These are phyloP conservation scores for Cornus kousa DNA, from an alignment of 148 eudicot genomes.

Conservation along the genomic window DNA sequence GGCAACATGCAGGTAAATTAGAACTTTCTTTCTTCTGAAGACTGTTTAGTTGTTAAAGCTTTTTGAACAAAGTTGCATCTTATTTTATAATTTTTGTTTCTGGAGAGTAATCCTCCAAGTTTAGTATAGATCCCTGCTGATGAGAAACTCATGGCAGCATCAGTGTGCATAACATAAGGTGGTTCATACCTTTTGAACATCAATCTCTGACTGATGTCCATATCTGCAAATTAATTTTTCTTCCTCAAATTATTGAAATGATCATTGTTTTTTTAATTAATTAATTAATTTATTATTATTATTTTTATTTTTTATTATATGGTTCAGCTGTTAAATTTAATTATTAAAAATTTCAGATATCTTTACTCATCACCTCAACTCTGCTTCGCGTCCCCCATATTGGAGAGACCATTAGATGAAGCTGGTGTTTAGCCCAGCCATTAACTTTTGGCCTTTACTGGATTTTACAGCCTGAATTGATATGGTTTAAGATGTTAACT, in stretches of 20 bases:
- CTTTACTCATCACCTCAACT: neutral
- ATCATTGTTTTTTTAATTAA: too few species aligned
- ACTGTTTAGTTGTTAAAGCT: neutral
- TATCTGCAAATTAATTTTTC: neutral
- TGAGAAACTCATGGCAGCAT: neutral
- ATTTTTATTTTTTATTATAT: neutral
- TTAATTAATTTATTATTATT: too few species aligned
- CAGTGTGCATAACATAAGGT: neutral
- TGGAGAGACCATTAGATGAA: neutral
- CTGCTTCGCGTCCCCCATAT: neutral
- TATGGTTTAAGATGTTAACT: neutral
- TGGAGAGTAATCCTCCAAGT: neutral
- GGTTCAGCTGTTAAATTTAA: neutral
- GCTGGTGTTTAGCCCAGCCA: neutral
- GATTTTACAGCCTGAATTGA: neutral
- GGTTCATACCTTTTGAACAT: neutral
- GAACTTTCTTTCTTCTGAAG: conserved; percentile 6
- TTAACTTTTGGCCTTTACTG: neutral
- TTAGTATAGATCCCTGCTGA: too few species aligned
- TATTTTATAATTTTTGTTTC: neutral
- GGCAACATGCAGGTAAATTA: conserved; percentile 93
- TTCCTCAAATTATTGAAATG: neutral
- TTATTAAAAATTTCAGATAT: too few species aligned
- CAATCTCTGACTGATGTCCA: neutral
- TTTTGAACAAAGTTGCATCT: neutral